Evolutionary conservation across 768 basidiomycete genomes (phyloP), one percentile per base, ranked within the genome.

Genomic region (Hypsizygus marmoreus): DNA sequence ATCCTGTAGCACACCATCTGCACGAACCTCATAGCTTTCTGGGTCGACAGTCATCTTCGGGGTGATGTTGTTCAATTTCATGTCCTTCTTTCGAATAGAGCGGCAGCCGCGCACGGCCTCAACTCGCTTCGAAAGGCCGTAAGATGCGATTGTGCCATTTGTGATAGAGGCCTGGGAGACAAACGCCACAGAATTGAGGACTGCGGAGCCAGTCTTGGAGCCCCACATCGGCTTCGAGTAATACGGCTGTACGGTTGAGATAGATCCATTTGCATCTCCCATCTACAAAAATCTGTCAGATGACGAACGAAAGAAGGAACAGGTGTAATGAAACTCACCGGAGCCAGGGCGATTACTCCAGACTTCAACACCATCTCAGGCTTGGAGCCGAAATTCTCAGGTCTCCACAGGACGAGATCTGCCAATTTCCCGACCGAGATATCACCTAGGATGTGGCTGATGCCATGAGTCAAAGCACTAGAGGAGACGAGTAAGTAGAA

Each of bases 261-360:
- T 98, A 6, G 93, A 95, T 1, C 79, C 97, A 65, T 97, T 98
- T 0, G 95, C 89, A 34, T 99, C 97, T 13, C 97, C 97, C 84
- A 99, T 89, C 89, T 95, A 54, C 6, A 51, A 28, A 32, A 14
- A 32, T 4, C 29, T 4, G 43, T 57, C 6, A 50, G 43, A 23
- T 4, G 29, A 43, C 13, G 8, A 38, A 40, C n/a, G 11, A 16
- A 19, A 7, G n/a, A 9, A n/a, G 20, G 24, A 39, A 14, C 14
- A 41, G 5, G n/a, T 4, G 6, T 24, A 13, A 33, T 1, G 10
- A 39, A 33, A 38, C 79, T 44, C 48, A 91, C 92, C 75, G 92
- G 86, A 2, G 91, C 84, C 81, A 86, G 92, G 9, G 78, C 91
- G 55, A 98, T 95, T 6, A 97, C 84, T 17, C 97, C 97, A 7